Base-by-base conservation (phyloP, 139 green algal genomes). In the Coelastrella sp. region DNA sequence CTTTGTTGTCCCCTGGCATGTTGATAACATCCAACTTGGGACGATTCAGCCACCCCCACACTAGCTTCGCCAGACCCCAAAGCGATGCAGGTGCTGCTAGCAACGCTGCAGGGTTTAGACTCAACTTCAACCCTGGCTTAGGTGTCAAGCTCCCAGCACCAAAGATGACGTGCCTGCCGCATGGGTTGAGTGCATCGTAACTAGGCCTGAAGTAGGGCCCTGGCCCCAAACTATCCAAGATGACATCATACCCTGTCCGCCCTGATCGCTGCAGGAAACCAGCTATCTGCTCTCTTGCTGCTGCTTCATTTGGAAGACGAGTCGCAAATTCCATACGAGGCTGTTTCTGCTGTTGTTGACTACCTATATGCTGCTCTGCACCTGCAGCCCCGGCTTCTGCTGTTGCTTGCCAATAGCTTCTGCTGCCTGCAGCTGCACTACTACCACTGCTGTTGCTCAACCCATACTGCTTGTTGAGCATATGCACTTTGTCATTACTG, bases 1-100 rank as follows among this genome's bases (percentile, higher is more conserved):
- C 84, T 61, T 94, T 94, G 92, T 95, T 95, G 17, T 93, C 90
- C 0, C 88, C 90, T 5, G 93, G 93, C 73, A 95, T 79, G 22
- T 85, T 80, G 19, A 94, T 71, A 22, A 84, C 78, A 78, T 95
- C 93, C 59, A 95, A 23, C 64, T 57, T 64, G 13, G 91, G 91
- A 47, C 93, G 83, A 16, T 74, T 83, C n/a, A 93, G 73, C 83
- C 87, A 95, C 10, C 78, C 73, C 14, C 83, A 66, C 5, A 87
- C n/a, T 10, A 92, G 83, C 56, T 88, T 65, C 23, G 91, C 16
- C 19, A 68, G 47, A 19, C 57, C 90, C 57, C 65, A 78, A 14
- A 91, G 86, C 7, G 89, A 87, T 20, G 22, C 54, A 2, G 90
- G 87, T 6, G 80, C 66, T 22, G 83, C 57, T 20, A 92, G 88